phyloP scores from a whole-genome alignment of 2,329 filamentous ascomycete species.

The Xylariaceae sp. region DNA sequence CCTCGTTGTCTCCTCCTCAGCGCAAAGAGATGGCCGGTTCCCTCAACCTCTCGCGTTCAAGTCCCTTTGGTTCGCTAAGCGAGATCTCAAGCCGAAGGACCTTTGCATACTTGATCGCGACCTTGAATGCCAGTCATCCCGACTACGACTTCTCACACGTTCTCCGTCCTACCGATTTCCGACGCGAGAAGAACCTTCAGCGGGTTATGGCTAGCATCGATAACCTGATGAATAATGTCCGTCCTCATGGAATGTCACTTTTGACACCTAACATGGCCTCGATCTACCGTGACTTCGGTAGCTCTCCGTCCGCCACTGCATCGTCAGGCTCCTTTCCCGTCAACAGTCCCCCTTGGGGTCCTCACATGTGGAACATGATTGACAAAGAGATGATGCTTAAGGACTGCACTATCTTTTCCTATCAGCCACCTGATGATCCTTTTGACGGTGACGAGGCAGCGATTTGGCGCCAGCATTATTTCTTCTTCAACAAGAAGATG shows the following conservation, averaged over 20 bases:
- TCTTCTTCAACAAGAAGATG: constrained; percentile 91
- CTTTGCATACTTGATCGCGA: constrained; percentile 94
- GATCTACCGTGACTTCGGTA: constrained; percentile 36
- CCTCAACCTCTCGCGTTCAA: constrained; percentile 77
- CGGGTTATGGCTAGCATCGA: constrained; percentile 84
- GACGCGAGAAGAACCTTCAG: constrained; percentile 73
- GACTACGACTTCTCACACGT: constrained; percentile 98
- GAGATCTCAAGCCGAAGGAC: constrained; percentile 85
- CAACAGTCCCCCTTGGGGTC: constrained; percentile 70
- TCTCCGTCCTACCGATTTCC: constrained; percentile 84
- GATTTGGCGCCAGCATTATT: constrained; percentile 94
- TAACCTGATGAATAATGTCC: constrained; percentile 80
- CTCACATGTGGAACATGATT: constrained; percentile 85
- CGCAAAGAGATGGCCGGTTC: constrained; percentile 63
- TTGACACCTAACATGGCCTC: constrained; percentile 35
- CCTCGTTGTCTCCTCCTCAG: constrained; percentile 80
- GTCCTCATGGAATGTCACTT: constrained; percentile 52
- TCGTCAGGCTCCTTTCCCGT: constrained; percentile 37
- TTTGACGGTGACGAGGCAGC: constrained; percentile 89
- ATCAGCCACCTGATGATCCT: constrained; percentile 82
- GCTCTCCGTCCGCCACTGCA: constrained; percentile 34
- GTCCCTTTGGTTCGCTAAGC: constrained; percentile 86
- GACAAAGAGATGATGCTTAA: constrained; percentile 92
- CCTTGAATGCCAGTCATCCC: constrained; percentile 89
- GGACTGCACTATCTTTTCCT: constrained; percentile 86